phyloP scores from a whole-genome alignment of 2,329 filamentous ascomycete genomes.

The Cytospora schulzeri region DNA sequence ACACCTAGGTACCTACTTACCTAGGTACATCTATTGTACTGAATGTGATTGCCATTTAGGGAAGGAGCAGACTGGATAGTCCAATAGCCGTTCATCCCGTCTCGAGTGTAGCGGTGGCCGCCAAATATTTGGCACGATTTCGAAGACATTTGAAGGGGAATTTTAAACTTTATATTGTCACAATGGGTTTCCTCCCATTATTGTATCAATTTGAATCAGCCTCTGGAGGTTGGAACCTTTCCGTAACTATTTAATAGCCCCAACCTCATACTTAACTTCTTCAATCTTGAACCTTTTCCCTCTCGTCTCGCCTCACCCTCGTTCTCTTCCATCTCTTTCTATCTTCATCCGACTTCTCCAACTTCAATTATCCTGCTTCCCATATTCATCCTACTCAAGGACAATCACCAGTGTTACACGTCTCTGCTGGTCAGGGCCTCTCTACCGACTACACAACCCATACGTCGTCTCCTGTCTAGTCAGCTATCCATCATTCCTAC shows the following conservation, averaged over 20 bases:
- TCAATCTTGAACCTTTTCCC: background rate
- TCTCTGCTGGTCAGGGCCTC: constrained; percentile 19
- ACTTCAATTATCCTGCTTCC: background rate
- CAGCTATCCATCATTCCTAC: background rate
- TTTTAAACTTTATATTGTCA: background rate
- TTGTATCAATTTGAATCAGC: background rate
- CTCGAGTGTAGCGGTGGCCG: background rate
- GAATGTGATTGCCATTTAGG: background rate
- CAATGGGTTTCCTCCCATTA: background rate
- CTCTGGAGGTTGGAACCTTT: too few relatives aligned
- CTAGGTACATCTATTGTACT: background rate
- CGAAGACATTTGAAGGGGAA: background rate
- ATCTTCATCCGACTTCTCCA: background rate
- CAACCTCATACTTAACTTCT: background rate
- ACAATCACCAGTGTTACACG: background rate
- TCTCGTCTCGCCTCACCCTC: background rate
- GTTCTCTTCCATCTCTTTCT: background rate
- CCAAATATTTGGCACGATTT: background rate
- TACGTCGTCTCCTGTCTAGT: background rate
- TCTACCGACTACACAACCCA: background rate
- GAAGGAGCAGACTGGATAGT: background rate
- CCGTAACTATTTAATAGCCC: too few relatives aligned
- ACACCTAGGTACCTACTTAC: too few relatives aligned
- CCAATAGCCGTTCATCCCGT: too few relatives aligned
- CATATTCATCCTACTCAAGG: background rate